Base-by-base conservation (phyloP, 768 basidiomycete genomes). In the Pisolithus albus region DNA sequence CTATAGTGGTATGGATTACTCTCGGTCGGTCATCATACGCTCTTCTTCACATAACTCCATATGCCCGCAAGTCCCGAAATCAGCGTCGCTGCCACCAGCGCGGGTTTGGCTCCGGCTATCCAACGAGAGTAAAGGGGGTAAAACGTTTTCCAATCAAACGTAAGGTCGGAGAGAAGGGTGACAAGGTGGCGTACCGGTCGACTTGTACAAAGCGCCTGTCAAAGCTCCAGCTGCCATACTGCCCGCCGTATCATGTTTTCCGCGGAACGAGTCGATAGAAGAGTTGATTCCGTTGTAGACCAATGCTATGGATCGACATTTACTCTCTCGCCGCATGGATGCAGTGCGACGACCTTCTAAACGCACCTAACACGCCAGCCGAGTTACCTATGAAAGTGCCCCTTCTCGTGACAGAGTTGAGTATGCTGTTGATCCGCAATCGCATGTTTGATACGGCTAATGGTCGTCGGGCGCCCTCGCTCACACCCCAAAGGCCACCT, bases 311-410 rank as follows among this genome's bases (percentile, higher is more conserved):
- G 59, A 52, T 58, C 38, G 66, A 74, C 59, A 70, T 66, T 67
- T n/a, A n/a, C n/a, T n/a, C n/a, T 66, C 63, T 64, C 49, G 46
- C 55, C 48, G 28, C 53, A 46, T 37, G 40, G 50, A 59, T 61
- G 64, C 64, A 62, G 64, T 63, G 64, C 62, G 56, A 60, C 68
- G 56, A 60, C 68, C 55, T 60, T 57, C 53, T 57, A 66, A 45
- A 80, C 89, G 70, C 63, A 97, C 96, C 96, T 56, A 98, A 76
- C 56, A 97, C 90, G 68, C 96, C 96, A 67, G 94, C 90, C 64
- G 92, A 96, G 76, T 98, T 99, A 64, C 93, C 96, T 71, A 96
- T 86, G 73, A 95, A 96, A 43, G 92, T 95, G 30, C 96, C 96
- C 72, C 96, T 81, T 73, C 95, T 77, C 55, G 96, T 98, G 68